Percentiles rank a stretch among this genome's conserved stretches.
Evolutionary conservation across 345 rosid genomes (phyloP).

Genomic region (Iberis pinnata): DNA sequence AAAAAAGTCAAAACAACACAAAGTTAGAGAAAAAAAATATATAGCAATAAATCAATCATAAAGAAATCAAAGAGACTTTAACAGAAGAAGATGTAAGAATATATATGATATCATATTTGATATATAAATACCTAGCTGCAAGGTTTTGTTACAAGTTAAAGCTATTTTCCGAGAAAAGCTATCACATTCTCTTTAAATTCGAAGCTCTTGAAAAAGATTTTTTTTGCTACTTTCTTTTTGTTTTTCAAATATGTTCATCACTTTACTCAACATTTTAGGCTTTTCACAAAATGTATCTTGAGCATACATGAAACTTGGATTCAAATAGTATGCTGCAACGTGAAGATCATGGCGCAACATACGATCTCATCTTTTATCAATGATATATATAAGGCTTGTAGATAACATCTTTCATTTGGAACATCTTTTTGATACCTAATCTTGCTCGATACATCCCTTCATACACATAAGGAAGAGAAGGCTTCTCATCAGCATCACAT

Average conservation of each 20-base stretch:
- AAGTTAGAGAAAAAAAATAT: no score
- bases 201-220: background rate
- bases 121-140: no score
- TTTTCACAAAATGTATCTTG: background rate
- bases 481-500: no score
- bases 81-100: no score
- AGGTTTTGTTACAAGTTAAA: no score
- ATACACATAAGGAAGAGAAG: no score
- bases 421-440: background rate
- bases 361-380: background rate
- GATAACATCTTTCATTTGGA: background rate
- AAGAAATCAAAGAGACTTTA: no score
- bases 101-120: no score
- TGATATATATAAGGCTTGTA: slow-evolving; percentile 4
- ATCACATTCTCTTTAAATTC: background rate
- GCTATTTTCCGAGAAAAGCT: no score
- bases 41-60: no score
- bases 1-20: no score
- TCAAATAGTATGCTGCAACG: background rate
- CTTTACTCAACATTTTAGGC: background rate
- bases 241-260: background rate
- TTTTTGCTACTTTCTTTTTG: background rate
- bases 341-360: background rate
- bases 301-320: background rate
- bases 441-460: background rate